Evolutionary conservation across 768 basidiomycete genomes (phyloP), one percentile per base, ranked within the genome.

Genomic region (Lactarius psammicola): DNA sequence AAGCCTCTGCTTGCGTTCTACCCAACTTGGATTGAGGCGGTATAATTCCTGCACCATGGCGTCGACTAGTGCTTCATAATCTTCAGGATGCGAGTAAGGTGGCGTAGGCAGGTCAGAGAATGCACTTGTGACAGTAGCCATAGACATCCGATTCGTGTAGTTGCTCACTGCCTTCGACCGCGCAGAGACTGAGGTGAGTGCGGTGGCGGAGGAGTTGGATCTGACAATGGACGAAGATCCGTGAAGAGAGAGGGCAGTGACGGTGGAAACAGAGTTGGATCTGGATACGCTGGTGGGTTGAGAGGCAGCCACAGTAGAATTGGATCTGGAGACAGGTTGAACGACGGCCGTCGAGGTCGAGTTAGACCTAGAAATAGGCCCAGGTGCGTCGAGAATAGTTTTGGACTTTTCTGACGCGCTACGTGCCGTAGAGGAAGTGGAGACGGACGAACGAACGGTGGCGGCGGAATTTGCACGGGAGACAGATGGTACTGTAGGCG

Each of bases 41-140:
- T 69, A 70, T 33, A 70, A 56, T 40, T 69, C 68, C 44, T 69
- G 55, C 56, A 70, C 13, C 68, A 70, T 69, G 33, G 69, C 68
- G 1, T 61, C 56, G 10, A 70, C 69, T 34, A 70, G 34, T 36
- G 60, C 69, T 2, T 63, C 63, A 38, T 70, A 70, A 42, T 61
- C 61, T 33, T 66, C 55, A 10, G 63, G 60, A 4, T 38, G 62
- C 18, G 60, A 59, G 56, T 69, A 67, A 46, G 66, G 66, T 30
- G 66, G 66, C 5, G 51, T 3, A 11, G 66, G 66, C 17, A 67
- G 28, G 34, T 66, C 61, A 36, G 44, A n/a, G 15, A 62, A 59
- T 18, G 66, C 66, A 56, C 28, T 59, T 9, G 57, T 26, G 33
- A 66, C 56, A 59, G 3, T 59, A 20, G 61, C 38, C 61, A 63